These are phyloP conservation scores for Plasmopara halstedii DNA, from an alignment of 352 stramenopile species.

Conservation along the genomic window DNA sequence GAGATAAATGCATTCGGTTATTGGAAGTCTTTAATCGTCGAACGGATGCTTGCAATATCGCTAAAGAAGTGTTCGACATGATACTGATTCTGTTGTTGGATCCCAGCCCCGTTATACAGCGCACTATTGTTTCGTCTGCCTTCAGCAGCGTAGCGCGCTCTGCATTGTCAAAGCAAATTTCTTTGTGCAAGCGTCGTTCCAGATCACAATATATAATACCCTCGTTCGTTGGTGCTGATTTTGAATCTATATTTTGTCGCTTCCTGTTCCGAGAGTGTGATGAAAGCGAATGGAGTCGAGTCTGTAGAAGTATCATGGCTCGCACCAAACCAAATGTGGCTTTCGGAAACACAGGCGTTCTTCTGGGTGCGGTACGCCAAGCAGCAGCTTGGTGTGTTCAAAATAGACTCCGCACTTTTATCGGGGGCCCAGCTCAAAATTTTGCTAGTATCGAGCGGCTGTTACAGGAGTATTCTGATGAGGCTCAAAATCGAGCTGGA, in stretches of 20 bases:
- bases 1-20: slow-evolving; percentile 16
- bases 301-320: slow-evolving; percentile 20
- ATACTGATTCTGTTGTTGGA: slow-evolving; percentile 22
- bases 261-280: slow-evolving; percentile 23
- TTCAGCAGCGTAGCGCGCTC: slow-evolving; percentile 10
- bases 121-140: slow-evolving; percentile 2
- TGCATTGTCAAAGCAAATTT: slow-evolving; percentile 15
- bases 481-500: slow-evolving; percentile 1
- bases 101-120: slow-evolving; percentile 3
- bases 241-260: slow-evolving; percentile 35
- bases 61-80: slow-evolving; percentile 10
- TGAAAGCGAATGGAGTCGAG: slow-evolving; percentile 27
- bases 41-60: slow-evolving; percentile 4
- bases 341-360: slow-evolving; percentile 14
- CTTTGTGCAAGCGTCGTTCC: not conserved
- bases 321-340: not conserved
- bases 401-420: slow-evolving; percentile 64
- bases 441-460: slow-evolving; percentile 73
- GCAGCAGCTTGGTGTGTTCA: slow-evolving; percentile 63
- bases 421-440: slow-evolving; percentile 62
- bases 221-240: slow-evolving; percentile 37
- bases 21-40: slow-evolving; percentile 14
- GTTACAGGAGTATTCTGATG: slow-evolving; percentile 31
- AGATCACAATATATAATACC: slow-evolving; percentile 9
- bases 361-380: slow-evolving; percentile 34